Evolutionary conservation across 768 basidiomycete genomes (phyloP), one percentile per base, ranked within the genome.

Genomic region (Hydnomerulius pinastri): DNA sequence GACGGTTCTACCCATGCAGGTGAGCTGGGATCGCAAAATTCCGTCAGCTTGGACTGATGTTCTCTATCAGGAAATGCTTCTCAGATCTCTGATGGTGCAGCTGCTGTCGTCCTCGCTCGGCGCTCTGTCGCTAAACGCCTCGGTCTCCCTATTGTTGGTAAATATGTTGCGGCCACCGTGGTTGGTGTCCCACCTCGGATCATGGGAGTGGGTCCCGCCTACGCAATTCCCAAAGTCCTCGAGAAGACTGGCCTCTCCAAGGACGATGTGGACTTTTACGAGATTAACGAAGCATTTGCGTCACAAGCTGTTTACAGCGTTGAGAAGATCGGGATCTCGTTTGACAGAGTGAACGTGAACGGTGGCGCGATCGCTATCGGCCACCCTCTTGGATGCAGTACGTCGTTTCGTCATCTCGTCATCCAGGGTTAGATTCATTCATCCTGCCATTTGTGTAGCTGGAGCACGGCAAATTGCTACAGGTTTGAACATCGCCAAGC

Each of bases 211-310:
- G 93, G 93, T 46, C 93, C 93, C 2, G 90, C 90, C 29, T 88
- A 80, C 67, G 94, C 92, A 39, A 91, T 94, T 57, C 92, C 92
- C 37, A 80, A 81, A 51, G 77, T 77, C 24, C 82, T 94, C 49
- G 75, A 79, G 58, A 78, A 81, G 60, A 75, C 80, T 1, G 88
- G 90, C 13, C 74, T 95, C 41, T 66, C 71, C 36, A 73, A 76
- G 51, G 71, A 80, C 39, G 93, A 95, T 59, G 73, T 96, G 57
- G 92, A 96, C 71, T 90, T 95, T 64, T 96, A 75, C 71, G 90
- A 94, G 72, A 92, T 92, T 70, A 94, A 94, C 66, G 92, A 93
- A 69, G 92, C 92, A 25, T 94, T 93, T 64, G 91, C 92, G 24
- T 83, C 80, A 25, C 87, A 90, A 67, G 91, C 90, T 2, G 73